phyloP scores from a whole-genome alignment of 1,284 basidiomycete species.

The Schizophyllum commune region DNA sequence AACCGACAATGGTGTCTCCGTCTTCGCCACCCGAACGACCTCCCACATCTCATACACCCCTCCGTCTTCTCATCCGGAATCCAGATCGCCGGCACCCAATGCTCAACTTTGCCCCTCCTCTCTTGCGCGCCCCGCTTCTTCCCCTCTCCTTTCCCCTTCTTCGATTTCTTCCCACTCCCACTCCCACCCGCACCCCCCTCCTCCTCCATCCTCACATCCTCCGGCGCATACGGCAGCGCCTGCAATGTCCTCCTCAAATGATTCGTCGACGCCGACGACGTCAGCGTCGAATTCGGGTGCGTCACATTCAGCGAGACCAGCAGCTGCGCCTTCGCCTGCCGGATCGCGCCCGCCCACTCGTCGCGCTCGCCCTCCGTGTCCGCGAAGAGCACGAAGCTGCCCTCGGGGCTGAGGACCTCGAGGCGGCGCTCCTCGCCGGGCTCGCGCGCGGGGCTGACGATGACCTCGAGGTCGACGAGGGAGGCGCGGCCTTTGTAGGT shows the following conservation, averaged over 20 bases:
- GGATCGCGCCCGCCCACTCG: slow-evolving; percentile 63
- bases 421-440: slow-evolving; percentile 45
- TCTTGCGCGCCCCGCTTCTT: slow-evolving; percentile 14
- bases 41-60: slow-evolving; percentile 78
- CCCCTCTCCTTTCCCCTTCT: slow-evolving; percentile 15
- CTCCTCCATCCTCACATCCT: slow-evolving; percentile 35
- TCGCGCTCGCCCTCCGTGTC: slow-evolving; percentile 53
- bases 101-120: slow-evolving; percentile 60
- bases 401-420: slow-evolving; percentile 69
- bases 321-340: slow-evolving; percentile 65
- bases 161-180: slow-evolving; percentile 12
- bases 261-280: slow-evolving; percentile 64
- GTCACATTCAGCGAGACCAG: slow-evolving; percentile 59
- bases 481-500: slow-evolving; percentile 60
- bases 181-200: slow-evolving; percentile 11
- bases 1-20: slow-evolving; percentile 86
- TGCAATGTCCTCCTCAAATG: slow-evolving; percentile 66
- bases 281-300: slow-evolving; percentile 72
- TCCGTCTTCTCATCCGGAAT: slow-evolving; percentile 79
- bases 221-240: slow-evolving; percentile 60
- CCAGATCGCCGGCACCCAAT: slow-evolving; percentile 90
- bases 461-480: slow-evolving; percentile 72
- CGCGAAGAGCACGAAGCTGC: slow-evolving; percentile 74
- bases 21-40: slow-evolving; percentile 73
- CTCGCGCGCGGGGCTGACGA: slow-evolving; percentile 45